A percentile compares a stretch with the other conserved stretches of the same genome.
Conservation (phyloP, 129 eudicot genomes). For the Ambrosia artemisiifolia region DNA sequence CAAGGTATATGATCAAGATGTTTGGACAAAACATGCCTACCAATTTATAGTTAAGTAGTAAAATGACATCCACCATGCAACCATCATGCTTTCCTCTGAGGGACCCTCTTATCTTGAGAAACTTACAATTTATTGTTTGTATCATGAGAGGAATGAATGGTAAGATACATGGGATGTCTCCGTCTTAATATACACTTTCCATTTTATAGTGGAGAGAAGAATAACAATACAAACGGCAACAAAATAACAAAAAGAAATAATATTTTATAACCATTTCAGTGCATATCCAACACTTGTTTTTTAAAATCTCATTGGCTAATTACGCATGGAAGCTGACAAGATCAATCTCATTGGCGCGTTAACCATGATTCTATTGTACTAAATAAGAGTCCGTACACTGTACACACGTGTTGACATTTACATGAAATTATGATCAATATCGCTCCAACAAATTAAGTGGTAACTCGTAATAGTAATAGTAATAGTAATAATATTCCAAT, state of each 20-base stretch:
- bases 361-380: not conserved
- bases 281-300: not conserved
- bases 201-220: constrained; percentile 14
- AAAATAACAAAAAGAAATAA: not conserved
- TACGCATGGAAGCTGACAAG: not conserved
- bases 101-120: constrained; percentile 24
- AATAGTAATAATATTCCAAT: too few species aligned
- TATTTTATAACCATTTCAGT: not conserved
- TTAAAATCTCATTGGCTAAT: not conserved
- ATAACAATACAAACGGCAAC: constrained; percentile 10
- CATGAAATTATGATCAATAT: too few species aligned
- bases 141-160: constrained; percentile 17
- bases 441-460: too few species aligned
- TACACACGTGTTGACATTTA: too few species aligned
- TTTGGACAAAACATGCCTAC: constrained; percentile 16
- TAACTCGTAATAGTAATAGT: too few species aligned
- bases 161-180: constrained; percentile 32
- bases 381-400: too few species aligned
- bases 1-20: not conserved
- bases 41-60: not conserved
- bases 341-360: not conserved
- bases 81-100: constrained; percentile 3
- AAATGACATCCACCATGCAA: constrained; percentile 18
- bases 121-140: constrained; percentile 1
- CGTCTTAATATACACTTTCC: constrained; percentile 15